Percentiles rank a stretch among this genome's conserved stretches.
These are phyloP conservation scores for Myxozyma nipponensis DNA, from an alignment of 805 yeast genomes.

Conservation along the genomic window DNA sequence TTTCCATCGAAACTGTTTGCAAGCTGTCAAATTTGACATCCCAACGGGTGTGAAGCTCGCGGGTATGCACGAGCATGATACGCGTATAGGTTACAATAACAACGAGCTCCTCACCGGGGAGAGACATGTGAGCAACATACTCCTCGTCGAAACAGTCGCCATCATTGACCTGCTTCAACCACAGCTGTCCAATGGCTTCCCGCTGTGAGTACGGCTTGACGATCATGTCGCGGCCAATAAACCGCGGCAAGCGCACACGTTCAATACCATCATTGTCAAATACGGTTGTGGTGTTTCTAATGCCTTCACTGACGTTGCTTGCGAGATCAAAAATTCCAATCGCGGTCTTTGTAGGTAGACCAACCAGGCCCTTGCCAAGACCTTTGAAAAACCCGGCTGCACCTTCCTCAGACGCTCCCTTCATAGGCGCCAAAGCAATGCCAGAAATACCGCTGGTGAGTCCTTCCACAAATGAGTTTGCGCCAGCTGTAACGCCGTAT, in stretches of 20 bases:
- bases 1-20: slow-evolving; percentile 68
- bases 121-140: slow-evolving; percentile 79
- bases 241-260: slow-evolving; percentile 79
- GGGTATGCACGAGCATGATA: slow-evolving; percentile 64
- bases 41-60: slow-evolving; percentile 66
- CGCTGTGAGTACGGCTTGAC: slow-evolving; percentile 71
- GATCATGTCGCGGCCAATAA: slow-evolving; percentile 63
- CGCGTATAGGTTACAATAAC: slow-evolving; percentile 70
- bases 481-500: slow-evolving; percentile 80
- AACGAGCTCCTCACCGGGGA: slow-evolving; percentile 75
- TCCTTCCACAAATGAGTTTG: slow-evolving; percentile 82
- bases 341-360: slow-evolving; percentile 94
- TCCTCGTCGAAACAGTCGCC: slow-evolving; percentile 68
- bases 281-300: slow-evolving; percentile 85
- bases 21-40: slow-evolving; percentile 59
- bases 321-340: slow-evolving; percentile 93
- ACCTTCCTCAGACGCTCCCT: slow-evolving; percentile 87
- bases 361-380: slow-evolving; percentile 88
- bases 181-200: slow-evolving; percentile 90
- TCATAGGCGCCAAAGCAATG: slow-evolving; percentile 82
- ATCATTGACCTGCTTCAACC: slow-evolving; percentile 81
- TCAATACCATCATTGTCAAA: slow-evolving; percentile 75
- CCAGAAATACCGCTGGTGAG: slow-evolving; percentile 86
- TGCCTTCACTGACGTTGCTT: slow-evolving; percentile 88
- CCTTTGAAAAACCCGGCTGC: slow-evolving; percentile 92